phyloP scores from a whole-genome alignment of 208 protist genomes.

The Trypanosoma cruzi region DNA sequence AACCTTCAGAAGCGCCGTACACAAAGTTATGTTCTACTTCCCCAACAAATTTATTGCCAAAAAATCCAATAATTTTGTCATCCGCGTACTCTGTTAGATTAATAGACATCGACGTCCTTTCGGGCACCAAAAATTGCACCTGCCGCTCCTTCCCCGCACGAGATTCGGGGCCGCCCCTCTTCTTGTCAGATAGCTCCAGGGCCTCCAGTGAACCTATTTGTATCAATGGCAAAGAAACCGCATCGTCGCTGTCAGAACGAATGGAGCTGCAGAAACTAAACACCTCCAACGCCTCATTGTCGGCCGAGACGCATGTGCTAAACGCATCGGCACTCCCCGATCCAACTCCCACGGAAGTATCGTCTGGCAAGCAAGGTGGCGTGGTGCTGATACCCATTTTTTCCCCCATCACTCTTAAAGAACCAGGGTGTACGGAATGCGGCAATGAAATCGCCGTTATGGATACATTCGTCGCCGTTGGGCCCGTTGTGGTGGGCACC shows the following conservation, averaged over 20 bases:
- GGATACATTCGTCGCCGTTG: no score
- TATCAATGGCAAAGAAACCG: background rate
- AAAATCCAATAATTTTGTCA: constrained; percentile 17
- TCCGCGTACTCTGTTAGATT: constrained; percentile 11
- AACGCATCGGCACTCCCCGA: background rate
- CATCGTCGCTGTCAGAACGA: background rate
- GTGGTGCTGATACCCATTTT: background rate
- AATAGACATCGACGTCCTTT: background rate
- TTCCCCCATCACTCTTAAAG: no score
- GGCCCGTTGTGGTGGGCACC: no score
- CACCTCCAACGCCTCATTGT: background rate
- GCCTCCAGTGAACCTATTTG: constrained; percentile 24
- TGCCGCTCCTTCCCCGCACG: background rate
- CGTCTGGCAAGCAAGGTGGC: background rate
- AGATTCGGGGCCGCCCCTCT: background rate
- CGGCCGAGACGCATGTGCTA: background rate
- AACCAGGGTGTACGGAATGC: no score
- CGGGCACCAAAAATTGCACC: background rate
- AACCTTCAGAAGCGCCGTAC: background rate
- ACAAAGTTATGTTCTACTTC: constrained; percentile 17
- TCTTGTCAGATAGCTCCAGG: background rate
- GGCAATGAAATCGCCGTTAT: no score
- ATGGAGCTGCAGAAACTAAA: constrained; percentile 18
- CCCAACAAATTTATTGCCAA: background rate
- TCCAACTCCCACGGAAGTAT: background rate